Percentiles rank a stretch among this genome's conserved stretches.
These are phyloP conservation scores for Calonectria fujianensis DNA, from an alignment of 2,329 filamentous ascomycete genomes.

Conservation along the genomic window DNA sequence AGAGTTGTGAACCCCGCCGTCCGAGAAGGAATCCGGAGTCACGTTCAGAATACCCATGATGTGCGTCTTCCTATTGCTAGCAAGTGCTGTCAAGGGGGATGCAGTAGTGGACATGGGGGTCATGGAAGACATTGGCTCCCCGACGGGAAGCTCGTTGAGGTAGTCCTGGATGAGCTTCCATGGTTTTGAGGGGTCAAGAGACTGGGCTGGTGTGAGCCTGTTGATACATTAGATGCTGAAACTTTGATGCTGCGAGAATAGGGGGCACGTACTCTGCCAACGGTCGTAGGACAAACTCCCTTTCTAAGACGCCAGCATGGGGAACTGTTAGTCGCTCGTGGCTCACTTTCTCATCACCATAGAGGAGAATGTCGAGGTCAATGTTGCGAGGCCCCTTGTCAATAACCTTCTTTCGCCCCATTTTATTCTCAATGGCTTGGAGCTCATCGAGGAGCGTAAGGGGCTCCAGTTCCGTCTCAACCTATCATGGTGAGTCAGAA, in stretches of 20 bases:
- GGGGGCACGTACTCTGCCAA: slow-evolving; percentile 79
- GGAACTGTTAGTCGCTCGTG: slow-evolving; percentile 88
- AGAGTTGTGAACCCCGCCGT: slow-evolving; percentile 81
- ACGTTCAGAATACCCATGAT: slow-evolving; percentile 97
- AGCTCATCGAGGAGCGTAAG: slow-evolving; percentile 85
- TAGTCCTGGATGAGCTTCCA: slow-evolving; percentile 78
- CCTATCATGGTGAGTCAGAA: slow-evolving; percentile 68
- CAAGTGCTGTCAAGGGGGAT: slow-evolving; percentile 75
- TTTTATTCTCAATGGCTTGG: slow-evolving; percentile 86
- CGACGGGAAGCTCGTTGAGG: slow-evolving; percentile 74
- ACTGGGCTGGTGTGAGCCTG: slow-evolving; percentile 74
- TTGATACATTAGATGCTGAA: slow-evolving; percentile 19
- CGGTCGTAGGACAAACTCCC: slow-evolving; percentile 94
- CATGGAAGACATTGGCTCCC: slow-evolving; percentile 73
- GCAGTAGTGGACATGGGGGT: slow-evolving; percentile 70
- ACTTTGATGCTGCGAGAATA: slow-evolving; percentile 3
- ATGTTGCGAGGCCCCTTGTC: slow-evolving; percentile 97
- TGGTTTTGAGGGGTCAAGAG: slow-evolving; percentile 71
- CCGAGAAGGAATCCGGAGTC: slow-evolving; percentile 97
- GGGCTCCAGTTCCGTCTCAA: slow-evolving; percentile 86
- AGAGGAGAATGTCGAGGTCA: slow-evolving; percentile 93
- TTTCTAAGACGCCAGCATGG: slow-evolving; percentile 88
- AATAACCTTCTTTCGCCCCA: slow-evolving; percentile 88
- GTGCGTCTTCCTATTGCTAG: slow-evolving; percentile 78
- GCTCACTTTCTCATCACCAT: slow-evolving; percentile 79